A percentile compares a stretch with the other conserved stretches of the same genome.
Evolutionary conservation across 768 basidiomycete genomes (phyloP).

Genomic region (Trametes coccinea): DNA sequence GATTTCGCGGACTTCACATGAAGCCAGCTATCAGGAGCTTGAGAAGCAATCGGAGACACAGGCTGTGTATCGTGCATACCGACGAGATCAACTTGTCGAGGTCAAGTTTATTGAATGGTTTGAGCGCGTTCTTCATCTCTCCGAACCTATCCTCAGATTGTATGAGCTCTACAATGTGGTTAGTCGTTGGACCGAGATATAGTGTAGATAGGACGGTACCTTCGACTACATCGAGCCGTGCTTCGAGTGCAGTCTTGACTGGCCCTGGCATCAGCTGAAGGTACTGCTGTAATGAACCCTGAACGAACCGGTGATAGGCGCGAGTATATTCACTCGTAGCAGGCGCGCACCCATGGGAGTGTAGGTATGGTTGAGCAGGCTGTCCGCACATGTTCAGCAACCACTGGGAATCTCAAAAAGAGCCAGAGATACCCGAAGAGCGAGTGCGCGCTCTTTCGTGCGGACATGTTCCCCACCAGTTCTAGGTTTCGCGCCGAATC

Average conservation of each 20-base stretch:
- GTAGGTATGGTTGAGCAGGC: conserved; percentile 76
- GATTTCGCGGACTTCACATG: conserved; percentile 56
- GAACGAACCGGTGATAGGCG: conserved; percentile 69
- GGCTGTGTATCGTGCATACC: conserved; percentile 36
- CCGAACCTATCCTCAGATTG: conserved; percentile 74
- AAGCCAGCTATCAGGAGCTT: conserved; percentile 54
- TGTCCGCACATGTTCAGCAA: conserved; percentile 29
- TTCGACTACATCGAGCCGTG: conserved; percentile 85
- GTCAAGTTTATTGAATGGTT: conserved; percentile 75
- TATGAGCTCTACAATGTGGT: conserved; percentile 57
- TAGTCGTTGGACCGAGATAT: no score
- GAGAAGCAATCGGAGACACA: neutral
- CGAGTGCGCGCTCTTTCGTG: conserved; percentile 69
- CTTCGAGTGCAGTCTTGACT: conserved; percentile 70
- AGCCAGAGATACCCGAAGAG: conserved; percentile 63
- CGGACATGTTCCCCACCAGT: conserved; percentile 73
- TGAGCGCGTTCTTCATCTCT: conserved; percentile 67
- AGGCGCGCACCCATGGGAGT: conserved; percentile 90
- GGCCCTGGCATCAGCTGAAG: neutral
- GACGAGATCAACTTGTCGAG: conserved; percentile 83
- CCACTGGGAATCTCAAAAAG: neutral
- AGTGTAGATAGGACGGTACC: conserved; percentile 40
- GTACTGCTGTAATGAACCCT: neutral
- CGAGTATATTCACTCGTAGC: conserved; percentile 75
- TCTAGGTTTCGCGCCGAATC: conserved; percentile 90